Percentiles rank a stretch among this genome's conserved stretches.
Evolutionary conservation across 2,329 filamentous ascomycete species (phyloP).

Genomic region (Fusarium equiseti): DNA sequence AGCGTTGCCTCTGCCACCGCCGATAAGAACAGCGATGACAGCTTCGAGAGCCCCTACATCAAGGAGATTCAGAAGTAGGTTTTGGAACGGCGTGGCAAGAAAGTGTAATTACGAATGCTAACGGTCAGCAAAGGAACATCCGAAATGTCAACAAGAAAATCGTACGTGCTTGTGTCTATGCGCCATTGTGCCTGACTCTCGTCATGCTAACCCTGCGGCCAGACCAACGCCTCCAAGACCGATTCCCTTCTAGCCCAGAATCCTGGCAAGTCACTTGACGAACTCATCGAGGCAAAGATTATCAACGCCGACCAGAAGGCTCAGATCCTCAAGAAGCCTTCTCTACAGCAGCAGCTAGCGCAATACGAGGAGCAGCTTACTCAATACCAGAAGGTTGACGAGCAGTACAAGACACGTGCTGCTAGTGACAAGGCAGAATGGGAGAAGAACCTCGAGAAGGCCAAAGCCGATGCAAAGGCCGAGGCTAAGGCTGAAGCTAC

Average conservation of each 20-base stretch:
- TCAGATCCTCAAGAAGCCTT: slow-evolving; percentile 81
- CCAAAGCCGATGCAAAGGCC: slow-evolving; percentile 65
- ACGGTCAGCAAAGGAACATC: slow-evolving; percentile 73
- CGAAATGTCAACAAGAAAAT: slow-evolving; percentile 96
- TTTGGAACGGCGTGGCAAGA: neutral
- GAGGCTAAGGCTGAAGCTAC: slow-evolving; percentile 64
- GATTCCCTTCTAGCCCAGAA: slow-evolving; percentile 77
- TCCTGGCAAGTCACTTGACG: slow-evolving; percentile 76
- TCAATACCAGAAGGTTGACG: slow-evolving; percentile 80
- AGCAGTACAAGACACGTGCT: slow-evolving; percentile 74
- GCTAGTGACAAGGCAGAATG: slow-evolving; percentile 69
- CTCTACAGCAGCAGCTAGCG: slow-evolving; percentile 74
- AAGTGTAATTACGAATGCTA: slow-evolving; percentile 23
- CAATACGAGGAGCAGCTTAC: slow-evolving; percentile 80
- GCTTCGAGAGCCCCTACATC: slow-evolving; percentile 80
- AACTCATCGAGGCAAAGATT: slow-evolving; percentile 76
- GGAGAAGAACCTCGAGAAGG: slow-evolving; percentile 69
- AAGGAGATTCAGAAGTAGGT: slow-evolving; percentile 91
- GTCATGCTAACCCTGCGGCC: slow-evolving; percentile 35
- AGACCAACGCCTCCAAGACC: slow-evolving; percentile 80
- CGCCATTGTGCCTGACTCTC: slow-evolving; percentile 9
- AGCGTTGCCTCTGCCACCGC: slow-evolving; percentile 59
- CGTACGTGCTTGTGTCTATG: slow-evolving; percentile 64
- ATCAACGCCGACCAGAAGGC: slow-evolving; percentile 86
- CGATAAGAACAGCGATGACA: slow-evolving; percentile 67